Evolutionary conservation across 768 basidiomycete genomes (phyloP).

Genomic region (Fibroporia radiculosa): DNA sequence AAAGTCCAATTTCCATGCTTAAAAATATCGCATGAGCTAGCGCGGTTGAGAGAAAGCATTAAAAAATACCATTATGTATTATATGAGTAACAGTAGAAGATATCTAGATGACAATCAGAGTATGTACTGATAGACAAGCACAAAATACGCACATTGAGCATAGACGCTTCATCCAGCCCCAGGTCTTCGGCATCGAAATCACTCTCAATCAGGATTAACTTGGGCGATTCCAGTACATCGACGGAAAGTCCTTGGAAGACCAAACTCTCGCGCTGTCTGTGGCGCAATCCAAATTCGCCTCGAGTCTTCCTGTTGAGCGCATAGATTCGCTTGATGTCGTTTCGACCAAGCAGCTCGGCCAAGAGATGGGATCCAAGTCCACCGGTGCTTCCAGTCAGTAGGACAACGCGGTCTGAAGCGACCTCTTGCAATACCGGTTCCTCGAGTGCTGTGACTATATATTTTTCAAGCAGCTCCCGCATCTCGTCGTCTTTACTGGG

Average conservation of each 20-base stretch:
- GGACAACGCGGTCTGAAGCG: background rate
- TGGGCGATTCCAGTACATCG: background rate
- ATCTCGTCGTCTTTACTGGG: background rate
- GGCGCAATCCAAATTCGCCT: background rate
- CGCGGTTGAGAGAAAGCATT: too few species aligned
- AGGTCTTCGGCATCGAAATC: background rate
- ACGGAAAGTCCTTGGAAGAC: background rate
- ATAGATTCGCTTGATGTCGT: conserved; percentile 17
- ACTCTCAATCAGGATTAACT: background rate
- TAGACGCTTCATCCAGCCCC: background rate
- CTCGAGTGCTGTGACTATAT: background rate
- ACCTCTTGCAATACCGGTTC: background rate
- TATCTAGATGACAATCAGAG: background rate
- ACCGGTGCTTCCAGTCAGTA: conserved; percentile 15
- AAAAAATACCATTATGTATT: conserved; percentile 24
- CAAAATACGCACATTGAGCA: background rate
- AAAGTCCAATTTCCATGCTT: conserved; percentile 34
- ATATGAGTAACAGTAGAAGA: conserved; percentile 8
- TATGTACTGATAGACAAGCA: background rate
- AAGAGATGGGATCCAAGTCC: conserved; percentile 23
- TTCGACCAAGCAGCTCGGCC: conserved; percentile 11
- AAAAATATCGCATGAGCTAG: background rate
- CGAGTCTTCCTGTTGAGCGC: conserved; percentile 8
- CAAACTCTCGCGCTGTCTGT: background rate
- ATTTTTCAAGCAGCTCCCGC: background rate